Evolutionary conservation across 768 basidiomycete genomes (phyloP), one percentile per base, ranked within the genome.

Genomic region (Heimioporus sp.): DNA sequence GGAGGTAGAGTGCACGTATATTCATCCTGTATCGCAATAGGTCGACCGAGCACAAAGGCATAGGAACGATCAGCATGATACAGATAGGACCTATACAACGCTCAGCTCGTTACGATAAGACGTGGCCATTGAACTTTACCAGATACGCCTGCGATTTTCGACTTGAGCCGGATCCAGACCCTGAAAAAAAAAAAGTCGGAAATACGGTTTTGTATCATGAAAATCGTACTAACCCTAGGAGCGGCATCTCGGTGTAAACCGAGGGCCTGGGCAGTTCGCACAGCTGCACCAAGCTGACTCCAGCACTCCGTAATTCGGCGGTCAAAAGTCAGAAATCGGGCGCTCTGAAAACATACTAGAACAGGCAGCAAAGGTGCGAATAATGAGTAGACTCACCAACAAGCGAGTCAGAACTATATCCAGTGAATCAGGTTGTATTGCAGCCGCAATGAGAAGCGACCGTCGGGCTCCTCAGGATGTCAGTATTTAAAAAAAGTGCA

Each of bases 41-140:
- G 94, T 57, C 94, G 79, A 34, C 94, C 94, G 16, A 96, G 75
- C n/a, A 94, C 86, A 61, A 96, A 77, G 13, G 92, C 92, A 68
- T 91, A 93, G 11, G 92, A 90, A 44, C 92, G 84, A 69, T 97
- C 94, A 5, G 94, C 93, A 65, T 98, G 94, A 65, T 96, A 95
- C 2, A 97, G 72, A 66, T 92, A 91, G 4, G 90, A 87, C 90
- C 89, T 87, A 67, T 40, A 35, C 32, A 43, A 55, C 36, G 16
- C 32, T 59, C 28, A 64, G 43, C 35, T 15, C 17, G 24, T 32
- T 38, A 17, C 40, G 52, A 32, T 19, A 20, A 36, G 12, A 49
- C 28, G 15, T 30, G 0, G 30, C 40, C 20, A 32, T 37, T 17
- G 43, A 36, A 42, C 16, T 45, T 55, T 70, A 90, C 94, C 94